A percentile compares a stretch with the other conserved stretches of the same genome.
These are phyloP conservation scores for Stephanodiscus triporus DNA, from an alignment of 108 stramenopile genomes.

Conservation along the genomic window DNA sequence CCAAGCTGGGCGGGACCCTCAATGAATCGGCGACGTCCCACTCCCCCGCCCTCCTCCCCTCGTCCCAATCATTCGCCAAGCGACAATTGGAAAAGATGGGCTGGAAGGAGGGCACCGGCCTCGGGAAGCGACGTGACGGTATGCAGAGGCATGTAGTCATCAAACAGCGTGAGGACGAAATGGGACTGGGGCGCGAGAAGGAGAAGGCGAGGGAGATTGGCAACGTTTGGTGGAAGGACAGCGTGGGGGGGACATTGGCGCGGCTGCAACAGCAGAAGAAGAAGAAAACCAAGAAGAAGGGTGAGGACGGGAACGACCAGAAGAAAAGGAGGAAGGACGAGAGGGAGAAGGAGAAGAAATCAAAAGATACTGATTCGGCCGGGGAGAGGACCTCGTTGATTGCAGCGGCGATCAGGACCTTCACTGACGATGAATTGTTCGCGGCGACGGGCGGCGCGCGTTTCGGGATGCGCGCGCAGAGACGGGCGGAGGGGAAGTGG, in stretches of 20 bases:
- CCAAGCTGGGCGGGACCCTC: constrained; percentile 58
- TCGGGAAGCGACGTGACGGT: constrained; percentile 88
- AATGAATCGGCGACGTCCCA: constrained; percentile 59
- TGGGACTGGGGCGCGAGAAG: constrained; percentile 65
- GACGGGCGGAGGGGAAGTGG: constrained; percentile 82
- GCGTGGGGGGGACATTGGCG: constrained; percentile 77
- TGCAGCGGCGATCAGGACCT: constrained; percentile 31
- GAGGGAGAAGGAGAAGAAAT: constrained; percentile 40
- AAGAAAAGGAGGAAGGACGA: constrained; percentile 41
- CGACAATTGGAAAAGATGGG: constrained; percentile 87
- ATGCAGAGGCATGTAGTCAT: constrained; percentile 80
- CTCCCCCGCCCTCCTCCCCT: constrained; percentile 52
- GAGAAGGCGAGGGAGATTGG: constrained; percentile 38
- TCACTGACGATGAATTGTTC: constrained; percentile 90
- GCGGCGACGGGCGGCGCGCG: constrained; percentile 83
- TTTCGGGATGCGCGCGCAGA: constrained; percentile 81
- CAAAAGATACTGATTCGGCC: constrained; percentile 3
- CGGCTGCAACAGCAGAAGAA: constrained; percentile 56
- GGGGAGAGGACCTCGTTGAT: background rate
- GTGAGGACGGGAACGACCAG: constrained; percentile 28
- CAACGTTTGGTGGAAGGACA: constrained; percentile 86
- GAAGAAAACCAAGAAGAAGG: constrained; percentile 45
- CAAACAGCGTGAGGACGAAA: constrained; percentile 75
- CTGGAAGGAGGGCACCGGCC: constrained; percentile 89
- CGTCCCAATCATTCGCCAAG: constrained; percentile 62